phyloP scores from a whole-genome alignment of 2,329 filamentous ascomycete genomes.

The Ophiostoma triangulosporum region DNA sequence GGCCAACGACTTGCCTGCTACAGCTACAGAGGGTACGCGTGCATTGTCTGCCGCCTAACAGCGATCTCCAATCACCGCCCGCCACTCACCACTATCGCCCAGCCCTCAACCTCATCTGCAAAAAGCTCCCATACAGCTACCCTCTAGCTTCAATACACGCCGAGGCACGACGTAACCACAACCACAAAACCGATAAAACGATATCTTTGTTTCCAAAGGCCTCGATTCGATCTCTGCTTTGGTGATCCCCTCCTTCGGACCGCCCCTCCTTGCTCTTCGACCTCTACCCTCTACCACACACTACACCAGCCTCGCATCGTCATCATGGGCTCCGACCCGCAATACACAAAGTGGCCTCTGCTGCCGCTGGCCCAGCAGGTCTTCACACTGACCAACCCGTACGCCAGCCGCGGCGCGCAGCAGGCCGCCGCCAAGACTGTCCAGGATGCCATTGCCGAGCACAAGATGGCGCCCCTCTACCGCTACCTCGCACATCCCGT shows the following conservation, averaged over 20 bases:
- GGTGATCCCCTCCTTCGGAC: background rate
- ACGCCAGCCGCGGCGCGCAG: constrained; percentile 51
- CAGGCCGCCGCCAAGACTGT: constrained; percentile 59
- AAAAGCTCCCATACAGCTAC: constrained; percentile 4
- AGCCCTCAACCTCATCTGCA: background rate
- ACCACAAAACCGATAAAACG: too few species aligned
- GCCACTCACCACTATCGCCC: background rate
- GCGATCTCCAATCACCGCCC: constrained; percentile 1
- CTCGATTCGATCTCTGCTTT: background rate
- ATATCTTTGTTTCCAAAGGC: background rate
- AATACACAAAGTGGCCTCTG: constrained; percentile 74
- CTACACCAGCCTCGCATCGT: background rate
- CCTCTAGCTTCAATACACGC: background rate
- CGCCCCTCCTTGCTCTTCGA: background rate
- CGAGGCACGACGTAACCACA: background rate
- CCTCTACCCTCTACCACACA: too few species aligned
- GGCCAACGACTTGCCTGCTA: background rate
- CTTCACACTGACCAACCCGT: constrained; percentile 74
- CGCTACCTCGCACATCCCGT: constrained; percentile 69
- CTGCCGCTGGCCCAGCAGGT: constrained; percentile 73
- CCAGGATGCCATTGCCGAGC: constrained; percentile 68
- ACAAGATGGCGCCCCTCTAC: constrained; percentile 83
- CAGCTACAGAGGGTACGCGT: constrained; percentile 11
- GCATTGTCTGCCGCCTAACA: constrained; percentile 14
- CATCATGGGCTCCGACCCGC: constrained; percentile 64